Conservation (phyloP, 331 rosid species). For the Prunus yedoensis region DNA sequence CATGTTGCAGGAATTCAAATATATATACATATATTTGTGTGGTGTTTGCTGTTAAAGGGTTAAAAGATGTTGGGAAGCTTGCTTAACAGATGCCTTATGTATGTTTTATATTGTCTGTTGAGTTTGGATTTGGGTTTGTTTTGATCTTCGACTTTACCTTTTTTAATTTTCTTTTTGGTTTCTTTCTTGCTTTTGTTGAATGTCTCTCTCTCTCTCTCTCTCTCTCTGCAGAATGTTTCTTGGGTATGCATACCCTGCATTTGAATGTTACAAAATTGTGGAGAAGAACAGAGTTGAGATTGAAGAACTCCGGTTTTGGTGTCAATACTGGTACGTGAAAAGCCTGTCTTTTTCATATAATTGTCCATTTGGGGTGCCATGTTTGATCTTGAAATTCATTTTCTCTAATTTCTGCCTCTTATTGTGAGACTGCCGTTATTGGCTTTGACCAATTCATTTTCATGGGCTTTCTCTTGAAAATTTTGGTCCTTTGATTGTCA, state of each 20-base stretch:
- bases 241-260: slow-evolving; percentile 95
- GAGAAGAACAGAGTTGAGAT: slow-evolving; percentile 58
- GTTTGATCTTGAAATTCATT: too few species aligned
- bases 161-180: neutral
- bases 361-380: too few species aligned
- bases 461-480: neutral
- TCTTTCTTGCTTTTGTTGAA: neutral
- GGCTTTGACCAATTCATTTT: neutral
- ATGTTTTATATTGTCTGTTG: neutral
- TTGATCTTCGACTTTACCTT: neutral
- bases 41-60: neutral
- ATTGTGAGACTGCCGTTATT: too few species aligned
- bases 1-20: slow-evolving; percentile 1
- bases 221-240: slow-evolving; percentile 52
- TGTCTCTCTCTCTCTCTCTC: slow-evolving; percentile 16
- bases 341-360: too few species aligned
- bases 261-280: slow-evolving; percentile 75
- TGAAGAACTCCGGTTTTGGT: slow-evolving; percentile 92
- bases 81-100: slow-evolving; percentile 41
- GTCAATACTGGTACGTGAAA: slow-evolving; percentile 75
- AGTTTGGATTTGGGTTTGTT: neutral
- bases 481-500: too few species aligned
- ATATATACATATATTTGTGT: neutral
- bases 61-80: slow-evolving; percentile 45
- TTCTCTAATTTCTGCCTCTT: too few species aligned